Base-by-base conservation (phyloP, 192 early-diverging fungal genomes). In the Paraglomus brasilianum region DNA sequence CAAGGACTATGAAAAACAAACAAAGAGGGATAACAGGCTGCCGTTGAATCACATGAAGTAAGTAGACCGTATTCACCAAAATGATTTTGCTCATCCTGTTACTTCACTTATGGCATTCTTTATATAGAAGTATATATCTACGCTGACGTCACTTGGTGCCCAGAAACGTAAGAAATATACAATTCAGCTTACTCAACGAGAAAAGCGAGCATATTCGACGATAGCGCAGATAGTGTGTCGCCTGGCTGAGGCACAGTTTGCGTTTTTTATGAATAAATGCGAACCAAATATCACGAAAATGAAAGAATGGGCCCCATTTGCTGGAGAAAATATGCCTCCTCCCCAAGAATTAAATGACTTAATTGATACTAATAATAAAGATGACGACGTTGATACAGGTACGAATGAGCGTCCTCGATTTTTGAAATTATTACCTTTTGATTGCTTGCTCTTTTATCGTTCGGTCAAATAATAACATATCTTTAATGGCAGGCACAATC, bases 261-360 rank as follows among this genome's bases (percentile, higher is more conserved):
- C 75, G 40, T 74, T 62, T 0, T 63, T 79, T 45, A 75, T 79
- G 0, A 74, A 75, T 6, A 75, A 72, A 69, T 79, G 69, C 7
- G 78, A 74, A 8, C 78, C 78, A 21, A 60, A 69, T 69, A 49
- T 79, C 47, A 17, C 73, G 10, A 79, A 79, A 65, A 79, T 79
- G 69, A 79, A 79, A 63, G 78, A 79, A 44, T 79, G 78, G 78
- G 74, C 72, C 1, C 78, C 78, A 36, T 79, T 75, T 47, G 78
- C 74, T 0, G 78, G 78, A 0, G 50, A 71, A 8, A 74, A 75
- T 30, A 79, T 79, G 78, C 74, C 74, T 22, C 60, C 71, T 17
- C 78, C 78, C 0, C 62, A 48, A 48, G 9, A 19, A n/a, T 38
- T 65, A 36, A 47, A 65, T 39, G 13, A 14, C 19, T 65, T 65